Conservation (phyloP, 2,329 filamentous ascomycete species). For the Thelonectria blattea region DNA sequence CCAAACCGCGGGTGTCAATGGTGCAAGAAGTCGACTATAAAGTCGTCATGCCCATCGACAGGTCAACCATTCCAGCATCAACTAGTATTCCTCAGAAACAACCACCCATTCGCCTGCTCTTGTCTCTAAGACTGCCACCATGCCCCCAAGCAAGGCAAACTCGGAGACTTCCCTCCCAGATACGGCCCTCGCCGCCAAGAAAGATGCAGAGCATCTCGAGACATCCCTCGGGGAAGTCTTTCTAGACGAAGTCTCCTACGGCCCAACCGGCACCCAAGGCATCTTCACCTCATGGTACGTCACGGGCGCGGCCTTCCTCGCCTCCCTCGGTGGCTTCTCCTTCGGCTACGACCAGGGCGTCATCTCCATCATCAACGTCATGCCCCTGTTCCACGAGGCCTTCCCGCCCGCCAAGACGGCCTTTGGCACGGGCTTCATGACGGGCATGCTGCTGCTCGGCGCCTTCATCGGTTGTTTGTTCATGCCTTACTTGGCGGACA, state of each 20-base stretch:
- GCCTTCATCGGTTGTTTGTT: conserved; percentile 16
- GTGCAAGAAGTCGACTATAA: neutral
- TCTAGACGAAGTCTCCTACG: conserved; percentile 8
- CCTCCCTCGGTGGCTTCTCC: conserved; percentile 36
- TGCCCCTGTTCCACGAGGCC: conserved; percentile 48
- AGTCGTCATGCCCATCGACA: neutral
- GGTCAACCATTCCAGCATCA: neutral
- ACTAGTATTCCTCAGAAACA: neutral
- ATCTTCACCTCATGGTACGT: conserved; percentile 45
- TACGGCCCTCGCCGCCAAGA: neutral
- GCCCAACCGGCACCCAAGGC: conserved; percentile 42
- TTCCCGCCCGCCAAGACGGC: conserved; percentile 41
- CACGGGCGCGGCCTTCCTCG: conserved; percentile 49
- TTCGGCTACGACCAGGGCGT: conserved; percentile 45
- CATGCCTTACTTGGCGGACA: conserved; percentile 7
- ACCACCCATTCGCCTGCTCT: neutral
- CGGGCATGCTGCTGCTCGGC: conserved; percentile 34
- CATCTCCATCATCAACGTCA: conserved; percentile 50
- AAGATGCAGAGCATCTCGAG: neutral
- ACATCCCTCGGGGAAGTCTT: neutral
- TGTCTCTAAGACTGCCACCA: neutral
- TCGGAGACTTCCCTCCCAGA: neutral
- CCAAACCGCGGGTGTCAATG: no score
- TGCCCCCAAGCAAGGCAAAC: neutral
- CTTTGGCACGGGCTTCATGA: conserved; percentile 29